phyloP scores from a whole-genome alignment of 2,329 filamentous ascomycete species.

The Fusarium sp. region DNA sequence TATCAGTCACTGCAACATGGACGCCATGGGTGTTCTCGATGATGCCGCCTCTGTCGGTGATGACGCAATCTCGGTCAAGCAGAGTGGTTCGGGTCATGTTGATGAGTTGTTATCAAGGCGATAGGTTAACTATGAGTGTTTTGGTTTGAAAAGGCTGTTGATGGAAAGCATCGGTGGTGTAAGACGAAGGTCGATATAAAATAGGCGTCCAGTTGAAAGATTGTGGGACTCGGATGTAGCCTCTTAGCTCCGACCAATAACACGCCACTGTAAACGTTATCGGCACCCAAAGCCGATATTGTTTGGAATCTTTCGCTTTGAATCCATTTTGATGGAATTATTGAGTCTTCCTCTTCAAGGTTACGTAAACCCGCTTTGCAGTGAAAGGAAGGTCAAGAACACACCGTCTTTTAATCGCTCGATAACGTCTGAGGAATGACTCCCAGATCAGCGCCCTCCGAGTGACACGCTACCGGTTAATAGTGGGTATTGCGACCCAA shows the following conservation, averaged over 20 bases:
- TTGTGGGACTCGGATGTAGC: too few species aligned
- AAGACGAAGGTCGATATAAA: too few species aligned
- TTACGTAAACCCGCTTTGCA: background rate
- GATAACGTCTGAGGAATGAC: background rate
- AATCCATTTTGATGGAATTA: too few species aligned
- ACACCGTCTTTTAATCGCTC: background rate
- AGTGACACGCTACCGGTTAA: background rate
- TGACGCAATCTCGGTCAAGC: slow-evolving; percentile 49
- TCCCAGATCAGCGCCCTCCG: background rate
- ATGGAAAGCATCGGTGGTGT: too few species aligned
- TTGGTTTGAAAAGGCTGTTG: background rate
- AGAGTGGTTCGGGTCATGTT: slow-evolving; percentile 33
- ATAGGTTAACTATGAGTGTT: background rate
- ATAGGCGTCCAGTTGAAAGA: too few species aligned
- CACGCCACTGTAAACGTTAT: too few species aligned
- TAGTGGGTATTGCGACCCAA: background rate
- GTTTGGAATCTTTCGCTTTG: background rate
- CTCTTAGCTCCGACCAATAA: too few species aligned
- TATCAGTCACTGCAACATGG: slow-evolving; percentile 60
- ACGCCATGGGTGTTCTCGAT: slow-evolving; percentile 62
- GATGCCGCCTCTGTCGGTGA: slow-evolving; percentile 57
- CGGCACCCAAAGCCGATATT: background rate
- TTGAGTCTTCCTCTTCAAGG: background rate
- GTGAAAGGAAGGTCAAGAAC: slow-evolving; percentile 1
- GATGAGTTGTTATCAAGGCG: background rate